These are phyloP conservation scores for Leptodontidium sp. DNA, from an alignment of 2,329 filamentous ascomycete species.

Conservation along the genomic window DNA sequence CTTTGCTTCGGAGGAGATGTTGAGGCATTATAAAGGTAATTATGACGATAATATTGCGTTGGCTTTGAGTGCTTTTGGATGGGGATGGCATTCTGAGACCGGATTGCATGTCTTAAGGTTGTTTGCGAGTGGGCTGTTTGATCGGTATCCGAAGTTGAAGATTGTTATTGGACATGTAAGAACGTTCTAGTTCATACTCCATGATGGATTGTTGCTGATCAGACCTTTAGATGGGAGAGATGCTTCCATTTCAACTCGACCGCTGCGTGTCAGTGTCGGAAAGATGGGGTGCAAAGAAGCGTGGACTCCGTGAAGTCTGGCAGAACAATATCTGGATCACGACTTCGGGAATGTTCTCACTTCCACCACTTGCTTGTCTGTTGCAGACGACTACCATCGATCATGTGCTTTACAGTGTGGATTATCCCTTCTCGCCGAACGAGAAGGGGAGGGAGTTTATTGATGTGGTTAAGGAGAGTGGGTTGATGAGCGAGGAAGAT, in stretches of 20 bases:
- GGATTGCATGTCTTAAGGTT: constrained; percentile 58
- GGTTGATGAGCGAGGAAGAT: constrained; percentile 57
- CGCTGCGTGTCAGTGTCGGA: constrained; percentile 49
- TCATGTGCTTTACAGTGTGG: constrained; percentile 62
- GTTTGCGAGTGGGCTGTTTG: constrained; percentile 62
- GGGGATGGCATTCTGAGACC: constrained; percentile 60
- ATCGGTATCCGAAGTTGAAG: constrained; percentile 60
- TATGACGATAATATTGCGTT: constrained; percentile 43
- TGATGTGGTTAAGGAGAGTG: constrained; percentile 56
- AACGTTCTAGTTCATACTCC: neutral
- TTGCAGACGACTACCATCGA: constrained; percentile 57
- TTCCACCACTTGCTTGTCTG: constrained; percentile 56
- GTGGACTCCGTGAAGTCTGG: constrained; percentile 58
- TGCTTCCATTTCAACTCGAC: constrained; percentile 63
- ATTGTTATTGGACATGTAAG: constrained; percentile 58
- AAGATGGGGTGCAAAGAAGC: constrained; percentile 44
- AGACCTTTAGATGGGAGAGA: constrained; percentile 52
- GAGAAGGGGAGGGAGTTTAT: constrained; percentile 58
- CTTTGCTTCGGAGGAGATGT: constrained; percentile 46
- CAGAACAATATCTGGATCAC: constrained; percentile 65
- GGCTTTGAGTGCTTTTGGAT: constrained; percentile 52
- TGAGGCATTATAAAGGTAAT: constrained; percentile 44
- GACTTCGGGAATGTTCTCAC: constrained; percentile 60
- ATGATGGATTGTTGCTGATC: neutral
- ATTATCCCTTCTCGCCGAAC: constrained; percentile 63